phyloP scores from a whole-genome alignment of 192 early-diverging fungal genomes.

The Piromyces finnis region DNA sequence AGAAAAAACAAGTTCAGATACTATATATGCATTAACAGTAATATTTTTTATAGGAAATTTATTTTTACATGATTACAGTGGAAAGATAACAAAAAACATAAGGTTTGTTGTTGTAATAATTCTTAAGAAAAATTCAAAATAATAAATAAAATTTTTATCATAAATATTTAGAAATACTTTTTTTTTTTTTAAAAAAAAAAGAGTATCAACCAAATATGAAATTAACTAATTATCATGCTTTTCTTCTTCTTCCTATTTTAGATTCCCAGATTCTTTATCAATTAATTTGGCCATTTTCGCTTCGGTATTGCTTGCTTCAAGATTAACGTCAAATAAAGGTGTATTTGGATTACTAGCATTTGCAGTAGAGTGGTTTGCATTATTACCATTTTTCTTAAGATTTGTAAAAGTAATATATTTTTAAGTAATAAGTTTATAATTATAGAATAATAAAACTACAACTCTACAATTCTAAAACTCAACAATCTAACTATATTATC shows the following conservation, averaged over 20 bases:
- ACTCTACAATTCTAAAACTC: too few relatives aligned
- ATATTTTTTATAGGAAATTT: slow-evolving; percentile 71
- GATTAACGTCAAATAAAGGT: slow-evolving; percentile 59
- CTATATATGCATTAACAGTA: slow-evolving; percentile 81
- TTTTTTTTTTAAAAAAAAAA: too few relatives aligned
- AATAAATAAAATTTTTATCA: too few relatives aligned
- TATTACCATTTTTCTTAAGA: slow-evolving; percentile 84
- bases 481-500: too few relatives aligned
- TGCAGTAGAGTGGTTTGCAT: slow-evolving; percentile 78
- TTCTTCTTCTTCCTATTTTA: too few relatives aligned
- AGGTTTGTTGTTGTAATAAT: too few relatives aligned
- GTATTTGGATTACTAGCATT: slow-evolving; percentile 76
- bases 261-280: slow-evolving; percentile 87
- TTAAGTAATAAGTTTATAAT: too few relatives aligned
- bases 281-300: slow-evolving; percentile 92
- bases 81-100: neutral
- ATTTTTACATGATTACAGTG: slow-evolving; percentile 76
- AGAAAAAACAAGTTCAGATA: slow-evolving; percentile 70
- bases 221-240: too few relatives aligned
- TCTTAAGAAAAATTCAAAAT: too few relatives aligned
- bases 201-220: too few relatives aligned
- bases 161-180: too few relatives aligned
- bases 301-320: slow-evolving; percentile 74
- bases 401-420: slow-evolving; percentile 55
- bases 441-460: too few relatives aligned